Conservation (phyloP, 179 eudicot species). For the Patellifolia procumbens region DNA sequence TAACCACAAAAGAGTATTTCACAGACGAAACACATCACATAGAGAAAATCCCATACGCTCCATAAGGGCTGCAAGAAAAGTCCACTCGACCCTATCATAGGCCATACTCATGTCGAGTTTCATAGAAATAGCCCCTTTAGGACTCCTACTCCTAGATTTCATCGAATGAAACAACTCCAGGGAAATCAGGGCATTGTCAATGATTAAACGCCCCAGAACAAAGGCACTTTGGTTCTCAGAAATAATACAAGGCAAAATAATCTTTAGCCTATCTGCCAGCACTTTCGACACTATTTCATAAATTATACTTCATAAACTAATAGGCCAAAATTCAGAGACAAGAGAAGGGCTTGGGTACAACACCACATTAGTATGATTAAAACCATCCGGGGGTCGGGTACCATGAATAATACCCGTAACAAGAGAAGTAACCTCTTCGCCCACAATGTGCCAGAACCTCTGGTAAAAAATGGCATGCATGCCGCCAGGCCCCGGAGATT, state of each 20-base stretch:
- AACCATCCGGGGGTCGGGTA: accelerated
- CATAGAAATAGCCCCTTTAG: neutral
- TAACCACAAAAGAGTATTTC: neutral
- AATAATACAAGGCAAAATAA: neutral
- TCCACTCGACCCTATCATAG: neutral
- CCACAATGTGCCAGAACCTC: neutral
- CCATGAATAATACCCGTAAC: neutral
- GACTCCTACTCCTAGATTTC: neutral
- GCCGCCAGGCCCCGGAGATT: neutral
- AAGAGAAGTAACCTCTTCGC: neutral
- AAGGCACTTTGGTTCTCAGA: no score
- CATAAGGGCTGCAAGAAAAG: neutral
- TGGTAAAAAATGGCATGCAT: neutral
- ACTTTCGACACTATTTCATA: neutral
- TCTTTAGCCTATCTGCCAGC: neutral
- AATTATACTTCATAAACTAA: neutral
- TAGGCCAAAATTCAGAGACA: neutral
- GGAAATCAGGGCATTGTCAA: neutral
- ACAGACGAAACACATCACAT: neutral
- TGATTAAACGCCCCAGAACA: neutral
- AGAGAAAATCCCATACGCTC: neutral
- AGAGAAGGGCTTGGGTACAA: neutral
- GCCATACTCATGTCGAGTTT: neutral
- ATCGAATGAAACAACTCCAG: neutral
- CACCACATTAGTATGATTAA: neutral